Percentiles rank a stretch among this genome's conserved stretches.
phyloP scores from a whole-genome alignment of 345 rosid species.

The Aquilaria sinensis region DNA sequence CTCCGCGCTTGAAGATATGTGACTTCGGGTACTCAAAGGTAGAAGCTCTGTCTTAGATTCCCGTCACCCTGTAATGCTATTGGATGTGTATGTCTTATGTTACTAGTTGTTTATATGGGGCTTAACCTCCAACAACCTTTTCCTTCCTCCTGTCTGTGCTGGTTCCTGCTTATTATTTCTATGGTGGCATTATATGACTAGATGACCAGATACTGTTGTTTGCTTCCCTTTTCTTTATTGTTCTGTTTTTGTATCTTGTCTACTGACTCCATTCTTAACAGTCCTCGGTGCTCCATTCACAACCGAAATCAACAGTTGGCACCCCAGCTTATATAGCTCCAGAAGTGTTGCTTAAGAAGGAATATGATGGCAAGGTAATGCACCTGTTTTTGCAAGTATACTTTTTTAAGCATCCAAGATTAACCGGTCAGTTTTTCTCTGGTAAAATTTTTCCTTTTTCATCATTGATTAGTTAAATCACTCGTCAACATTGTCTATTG shows the following conservation, averaged over 20 bases:
- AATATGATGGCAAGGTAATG: slow-evolving; percentile 96
- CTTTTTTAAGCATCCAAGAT: neutral
- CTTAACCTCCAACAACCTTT: neutral
- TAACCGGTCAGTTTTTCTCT: neutral
- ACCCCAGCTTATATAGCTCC: slow-evolving; percentile 99
- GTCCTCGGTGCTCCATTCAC: slow-evolving; percentile 97
- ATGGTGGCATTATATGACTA: neutral
- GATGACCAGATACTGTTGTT: neutral
- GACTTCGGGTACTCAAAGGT: slow-evolving; percentile 99
- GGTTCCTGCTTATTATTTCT: neutral
- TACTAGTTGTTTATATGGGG: neutral
- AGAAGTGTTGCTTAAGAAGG: slow-evolving; percentile 93
- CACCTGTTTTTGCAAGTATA: no score
- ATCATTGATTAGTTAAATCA: no score
- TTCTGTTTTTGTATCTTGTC: slow-evolving; percentile 3
- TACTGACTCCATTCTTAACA: slow-evolving; percentile 19
- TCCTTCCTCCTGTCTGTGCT: slow-evolving; percentile 1
- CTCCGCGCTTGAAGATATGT: slow-evolving; percentile 92
- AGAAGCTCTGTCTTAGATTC: neutral
- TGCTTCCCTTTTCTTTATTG: slow-evolving; percentile 1
- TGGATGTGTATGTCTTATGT: slow-evolving; percentile 4
- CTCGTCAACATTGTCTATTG: neutral
- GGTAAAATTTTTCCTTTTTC: slow-evolving; percentile 3
- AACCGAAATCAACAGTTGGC: slow-evolving; percentile 96
- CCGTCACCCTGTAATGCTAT: neutral